Base-by-base conservation (phyloP, 805 yeast species). In the Saccharomycopsis vini region DNA sequence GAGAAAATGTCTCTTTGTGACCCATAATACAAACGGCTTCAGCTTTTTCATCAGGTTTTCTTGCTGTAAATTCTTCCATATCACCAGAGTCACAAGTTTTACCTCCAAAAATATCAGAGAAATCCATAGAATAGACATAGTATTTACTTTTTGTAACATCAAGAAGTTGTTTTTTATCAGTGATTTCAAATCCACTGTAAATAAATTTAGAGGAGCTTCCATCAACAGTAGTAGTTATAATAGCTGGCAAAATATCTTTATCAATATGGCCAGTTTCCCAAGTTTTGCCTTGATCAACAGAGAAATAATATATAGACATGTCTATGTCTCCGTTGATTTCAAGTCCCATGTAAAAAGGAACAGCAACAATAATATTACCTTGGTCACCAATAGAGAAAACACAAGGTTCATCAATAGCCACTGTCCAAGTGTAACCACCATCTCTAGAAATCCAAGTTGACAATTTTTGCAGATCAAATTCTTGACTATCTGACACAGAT, bases 341-440 rank as follows among this genome's bases (percentile, higher is more conserved):
- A 0, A 57, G 54, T 3, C 54, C 57, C 3, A 67, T 56, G 15
- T 57, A 54, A 28, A 53, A 61, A 30, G 81, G 79, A n/a, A 75
- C 59, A 2, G 85, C 81, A 2, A 81, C 59, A 15, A 84, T 71
- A 9, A 86, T 59, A 54, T 85, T 82, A 28, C 95, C 95, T 46
- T 73, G 75, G 59, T 86, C 94, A 38, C 90, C 95, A 62, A 77
- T 78, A 1, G 77, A 69, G 49, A 73, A 75, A 3, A 67, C 48
- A 31, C 74, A 66, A 2, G 84, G 73, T 35, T 67, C 71, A 21
- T 75, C 73, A 12, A 76, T 53, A 1, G 77, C 72, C 44, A 64
- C 57, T 22, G 62, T 60, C 95, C 95, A 86, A 0, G 81, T 64
- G n/a, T 67, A 55, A 22, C 95, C 95, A 21, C 85, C 88, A 62